Conservation (phyloP, 2,329 filamentous ascomycete genomes). For the Alternaria tenuissima region DNA sequence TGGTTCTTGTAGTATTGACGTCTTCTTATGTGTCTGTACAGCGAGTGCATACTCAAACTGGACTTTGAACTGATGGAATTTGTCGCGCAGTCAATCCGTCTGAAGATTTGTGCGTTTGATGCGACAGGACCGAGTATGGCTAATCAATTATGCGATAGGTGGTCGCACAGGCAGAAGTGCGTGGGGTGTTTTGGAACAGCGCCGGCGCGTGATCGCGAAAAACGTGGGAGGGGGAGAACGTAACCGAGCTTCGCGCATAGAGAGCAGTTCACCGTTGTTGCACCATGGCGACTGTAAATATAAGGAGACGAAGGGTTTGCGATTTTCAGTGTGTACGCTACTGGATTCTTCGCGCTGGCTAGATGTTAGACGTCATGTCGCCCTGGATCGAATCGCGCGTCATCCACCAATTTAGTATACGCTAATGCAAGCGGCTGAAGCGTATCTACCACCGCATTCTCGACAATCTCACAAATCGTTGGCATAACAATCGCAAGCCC, state of each 20-base stretch:
- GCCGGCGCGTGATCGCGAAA: constrained; percentile 12
- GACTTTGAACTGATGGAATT: background rate
- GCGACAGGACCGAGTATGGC: background rate
- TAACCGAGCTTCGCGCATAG: constrained; percentile 22
- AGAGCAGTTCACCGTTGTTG: constrained; percentile 1
- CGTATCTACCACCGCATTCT: background rate
- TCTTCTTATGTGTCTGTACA: constrained; percentile 24
- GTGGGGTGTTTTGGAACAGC: constrained; percentile 12
- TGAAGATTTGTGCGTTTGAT: background rate
- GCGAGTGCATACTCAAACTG: constrained; percentile 39
- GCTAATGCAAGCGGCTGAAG: constrained; percentile 17
- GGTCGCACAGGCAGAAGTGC: constrained; percentile 5
- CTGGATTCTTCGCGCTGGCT: constrained; percentile 1
- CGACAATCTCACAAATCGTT: background rate
- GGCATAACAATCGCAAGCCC: background rate
- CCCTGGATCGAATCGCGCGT: constrained; percentile 17
- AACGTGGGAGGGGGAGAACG: constrained; percentile 3
- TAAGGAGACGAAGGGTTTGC: background rate
- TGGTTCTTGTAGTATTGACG: constrained; percentile 37
- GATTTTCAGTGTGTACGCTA: background rate
- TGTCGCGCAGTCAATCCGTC: background rate
- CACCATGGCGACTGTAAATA: background rate
- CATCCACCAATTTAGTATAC: constrained; percentile 15
- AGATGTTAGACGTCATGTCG: constrained; percentile 24
- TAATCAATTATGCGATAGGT: constrained; percentile 1